Percentiles rank a stretch among this genome's conserved stretches.
phyloP scores from a whole-genome alignment of 139 green algal species.

The Astrephomene gubernaculifera region DNA sequence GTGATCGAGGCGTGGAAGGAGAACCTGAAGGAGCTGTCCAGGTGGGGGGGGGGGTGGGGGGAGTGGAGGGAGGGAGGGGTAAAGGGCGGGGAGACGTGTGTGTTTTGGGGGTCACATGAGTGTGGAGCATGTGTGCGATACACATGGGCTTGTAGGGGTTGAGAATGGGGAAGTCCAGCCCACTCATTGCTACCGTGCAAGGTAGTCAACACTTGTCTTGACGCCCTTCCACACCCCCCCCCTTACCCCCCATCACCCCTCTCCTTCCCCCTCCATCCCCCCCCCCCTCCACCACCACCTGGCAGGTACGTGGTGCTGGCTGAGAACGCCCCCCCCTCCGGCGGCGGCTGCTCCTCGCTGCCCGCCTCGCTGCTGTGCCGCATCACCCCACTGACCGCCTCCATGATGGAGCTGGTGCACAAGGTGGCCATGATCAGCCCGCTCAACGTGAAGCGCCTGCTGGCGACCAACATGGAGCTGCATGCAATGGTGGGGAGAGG shows the following conservation, averaged over 20 bases:
- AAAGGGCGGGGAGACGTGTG: too few relatives aligned
- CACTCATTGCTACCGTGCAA: too few relatives aligned
- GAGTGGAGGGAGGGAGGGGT: background rate
- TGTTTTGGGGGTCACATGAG: too few relatives aligned
- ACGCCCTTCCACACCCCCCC: too few relatives aligned
- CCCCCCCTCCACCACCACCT: background rate
- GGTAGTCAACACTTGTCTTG: too few relatives aligned
- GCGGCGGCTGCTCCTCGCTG: slow-evolving; percentile 11
- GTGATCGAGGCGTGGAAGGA: slow-evolving; percentile 46
- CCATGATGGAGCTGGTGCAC: slow-evolving; percentile 40
- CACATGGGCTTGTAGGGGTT: too few relatives aligned
- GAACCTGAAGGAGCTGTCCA: slow-evolving; percentile 28
- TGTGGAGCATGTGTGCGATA: too few relatives aligned
- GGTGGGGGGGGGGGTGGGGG: background rate
- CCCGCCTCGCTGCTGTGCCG: slow-evolving; percentile 4
- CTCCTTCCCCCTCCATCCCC: background rate
- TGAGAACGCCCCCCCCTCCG: slow-evolving; percentile 15
- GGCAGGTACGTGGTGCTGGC: slow-evolving; percentile 40
- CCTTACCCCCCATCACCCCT: too few relatives aligned
- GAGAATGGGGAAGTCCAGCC: too few relatives aligned
- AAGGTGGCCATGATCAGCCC: slow-evolving; percentile 45
- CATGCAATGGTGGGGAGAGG: slow-evolving; percentile 25
- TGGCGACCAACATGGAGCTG: slow-evolving; percentile 43
- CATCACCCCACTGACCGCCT: slow-evolving; percentile 38
- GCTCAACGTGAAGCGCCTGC: slow-evolving; percentile 27